Evolutionary conservation across 108 stramenopile species (phyloP).

Genomic region (Nitzschia sp.): DNA sequence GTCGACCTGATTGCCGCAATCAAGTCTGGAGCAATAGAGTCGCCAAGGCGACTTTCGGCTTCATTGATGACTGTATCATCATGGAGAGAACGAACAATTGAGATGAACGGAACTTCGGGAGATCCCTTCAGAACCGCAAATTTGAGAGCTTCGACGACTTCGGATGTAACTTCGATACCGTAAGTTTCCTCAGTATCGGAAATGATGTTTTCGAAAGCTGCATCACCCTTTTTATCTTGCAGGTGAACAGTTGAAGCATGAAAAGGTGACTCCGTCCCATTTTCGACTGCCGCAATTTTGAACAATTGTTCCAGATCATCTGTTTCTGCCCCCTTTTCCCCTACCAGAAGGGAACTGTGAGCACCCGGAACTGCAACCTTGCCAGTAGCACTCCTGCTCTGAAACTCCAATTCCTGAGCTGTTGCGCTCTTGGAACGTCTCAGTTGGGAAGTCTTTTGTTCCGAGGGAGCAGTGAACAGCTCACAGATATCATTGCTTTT

Average conservation of each 20-base stretch:
- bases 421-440: neutral
- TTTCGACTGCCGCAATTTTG: constrained; percentile 4
- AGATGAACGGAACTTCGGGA: constrained; percentile 3
- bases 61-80: constrained; percentile 11
- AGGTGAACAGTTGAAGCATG: constrained; percentile 5
- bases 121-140: neutral
- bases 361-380: neutral
- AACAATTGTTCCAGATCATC: constrained; percentile 22
- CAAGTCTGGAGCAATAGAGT: constrained; percentile 11
- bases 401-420: neutral
- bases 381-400: neutral
- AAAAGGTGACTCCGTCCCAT: neutral
- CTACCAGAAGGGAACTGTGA: neutral
- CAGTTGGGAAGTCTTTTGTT: neutral
- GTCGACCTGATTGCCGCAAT: constrained; percentile 17
- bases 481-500: neutral
- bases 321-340: neutral
- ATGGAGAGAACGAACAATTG: constrained; percentile 11
- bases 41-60: neutral
- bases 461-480: neutral
- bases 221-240: constrained; percentile 6
- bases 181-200: constrained; percentile 27
- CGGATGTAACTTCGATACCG: constrained; percentile 18
- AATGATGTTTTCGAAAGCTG: constrained; percentile 17
- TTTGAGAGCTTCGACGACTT: constrained; percentile 11